Base-by-base conservation (phyloP, 2,329 filamentous ascomycete genomes). In the Talaromyces sp. region DNA sequence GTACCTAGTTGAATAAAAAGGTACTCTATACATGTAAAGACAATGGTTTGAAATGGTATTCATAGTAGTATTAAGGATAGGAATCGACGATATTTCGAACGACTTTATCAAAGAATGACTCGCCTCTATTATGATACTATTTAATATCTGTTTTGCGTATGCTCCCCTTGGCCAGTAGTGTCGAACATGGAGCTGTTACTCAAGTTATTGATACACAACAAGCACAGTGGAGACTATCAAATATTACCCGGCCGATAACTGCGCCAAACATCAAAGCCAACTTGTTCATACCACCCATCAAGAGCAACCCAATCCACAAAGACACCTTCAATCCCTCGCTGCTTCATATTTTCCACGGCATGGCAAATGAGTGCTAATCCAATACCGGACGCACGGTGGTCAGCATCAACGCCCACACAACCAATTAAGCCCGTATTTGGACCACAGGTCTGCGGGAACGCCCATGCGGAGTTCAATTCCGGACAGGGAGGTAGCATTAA, bases 291-390 rank as follows among this genome's bases (percentile, higher is more conserved):
- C 62, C 72, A 78, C 14, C 75, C 75, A 14, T 73, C 65, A 36
- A 76, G 61, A 19, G 65, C 68, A 36, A 76, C 74, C 69, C 71
- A 77, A 50, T 79, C 76, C 43, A 80, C 70, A 60, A 75, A 77
- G 2, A 77, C 71, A 1, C 73, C 73, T 30, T 77, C 69, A 1
- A 75, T 57, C 1, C 72, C 75, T 32, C 76, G 60, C 35, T 68
- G 48, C 54, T 67, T 73, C 74, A 80, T 73, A 59, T 77, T 61
- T 59, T 77, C 65, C 24, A 78, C 67, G 16, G 77, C 75, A 56
- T 74, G 70, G 14, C 72, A 71, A 40, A 80, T 51, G 47, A 80
- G 60, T 20, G 72, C 73, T 37, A 78, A 60, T 9, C 75, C 74
- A 19, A 78, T 64, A 5, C 76, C 76, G 24, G 67, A 67, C 4